Evolutionary conservation across 2,329 filamentous ascomycete species (phyloP), one percentile per base, ranked within the genome.

Genomic region (Beauveria caledonica): DNA sequence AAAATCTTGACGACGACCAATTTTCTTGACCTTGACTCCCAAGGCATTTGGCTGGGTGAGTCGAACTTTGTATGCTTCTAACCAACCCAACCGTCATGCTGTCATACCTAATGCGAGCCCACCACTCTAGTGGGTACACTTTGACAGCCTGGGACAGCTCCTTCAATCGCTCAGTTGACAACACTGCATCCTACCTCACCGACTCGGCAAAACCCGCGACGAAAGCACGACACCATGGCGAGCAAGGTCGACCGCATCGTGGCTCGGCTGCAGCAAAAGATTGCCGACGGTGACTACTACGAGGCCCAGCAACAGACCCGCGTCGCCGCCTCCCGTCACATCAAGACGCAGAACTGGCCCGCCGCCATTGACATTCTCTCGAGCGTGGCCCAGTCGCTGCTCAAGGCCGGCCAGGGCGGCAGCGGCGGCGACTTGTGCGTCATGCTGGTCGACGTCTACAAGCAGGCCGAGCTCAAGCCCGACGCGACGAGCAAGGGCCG

Each of bases 291-390:
- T 69, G 88, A 94, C 72, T 97, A 86, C 81, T 99, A 99, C 79
- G 94, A 99, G 82, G 94, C 94, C 62, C 93, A 97, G 77, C 94
- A 99, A 76, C 94, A 99, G 79, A 90, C 96, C 66, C 91, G 94
- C 64, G 92, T 97, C 59, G 93, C 97, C 67, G 92, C 92, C 63
- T 88, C 91, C 44, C 92, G 95, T 61, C 96, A 99, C 77, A 86
- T 93, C 73, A 97, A 97, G 78, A 82, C 88, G 48, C 79, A 84
- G 63, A 93, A 93, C 81, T 97, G 89, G 83, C 74, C 81, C 66
- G 88, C 91, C 13, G 94, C 95, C 52, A 87, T 92, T 71, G 90
- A 96, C 66, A 88, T 97, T 65, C 83, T 99, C 65, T 87, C 84
- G 73, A 88, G 84, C 65, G 94, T 96, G 64, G 88, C 93, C 1